A percentile compares a stretch with the other conserved stretches of the same genome.
Conservation (phyloP, 306 rosid species). For the Vigna reflexopilosa region DNA sequence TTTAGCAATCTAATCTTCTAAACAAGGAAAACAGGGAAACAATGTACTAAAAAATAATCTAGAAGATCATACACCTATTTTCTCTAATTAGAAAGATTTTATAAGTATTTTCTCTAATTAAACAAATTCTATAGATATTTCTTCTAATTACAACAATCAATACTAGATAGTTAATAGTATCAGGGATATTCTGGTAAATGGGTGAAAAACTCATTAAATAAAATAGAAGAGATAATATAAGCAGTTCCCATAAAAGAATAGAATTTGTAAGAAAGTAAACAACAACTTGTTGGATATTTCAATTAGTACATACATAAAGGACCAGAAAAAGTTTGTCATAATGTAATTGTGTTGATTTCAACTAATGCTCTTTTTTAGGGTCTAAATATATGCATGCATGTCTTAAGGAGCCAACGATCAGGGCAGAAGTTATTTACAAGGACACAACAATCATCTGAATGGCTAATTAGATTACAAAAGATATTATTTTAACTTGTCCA, state of each 20-base stretch:
- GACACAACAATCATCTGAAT: slow-evolving; percentile 20
- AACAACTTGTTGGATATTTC: slow-evolving; percentile 17
- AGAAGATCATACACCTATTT: too few species aligned
- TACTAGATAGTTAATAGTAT: neutral
- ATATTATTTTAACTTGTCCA: neutral
- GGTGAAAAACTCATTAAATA: slow-evolving; percentile 12
- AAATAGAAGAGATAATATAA: slow-evolving; percentile 1
- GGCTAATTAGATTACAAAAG: neutral
- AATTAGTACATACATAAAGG: neutral
- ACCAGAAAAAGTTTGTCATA: neutral
- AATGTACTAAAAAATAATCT: too few species aligned
- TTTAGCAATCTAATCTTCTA: neutral
- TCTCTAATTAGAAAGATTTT: too few species aligned
- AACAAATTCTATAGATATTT: too few species aligned
- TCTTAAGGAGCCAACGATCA: slow-evolving; percentile 5
- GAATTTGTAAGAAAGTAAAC: neutral
- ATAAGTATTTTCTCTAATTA: too few species aligned
- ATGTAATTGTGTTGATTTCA: slow-evolving; percentile 26
- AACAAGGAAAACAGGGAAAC: too few species aligned
- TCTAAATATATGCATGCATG: slow-evolving; percentile 3
- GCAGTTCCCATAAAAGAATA: neutral
- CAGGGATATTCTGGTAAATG: slow-evolving; percentile 4
- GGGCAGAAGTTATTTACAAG: slow-evolving; percentile 4
- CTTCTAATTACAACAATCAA: neutral
- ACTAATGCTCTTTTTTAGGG: neutral